Percentiles rank a stretch among this genome's conserved stretches.
phyloP scores from a whole-genome alignment of 306 rosid species.

The Bauhinia variegata region DNA sequence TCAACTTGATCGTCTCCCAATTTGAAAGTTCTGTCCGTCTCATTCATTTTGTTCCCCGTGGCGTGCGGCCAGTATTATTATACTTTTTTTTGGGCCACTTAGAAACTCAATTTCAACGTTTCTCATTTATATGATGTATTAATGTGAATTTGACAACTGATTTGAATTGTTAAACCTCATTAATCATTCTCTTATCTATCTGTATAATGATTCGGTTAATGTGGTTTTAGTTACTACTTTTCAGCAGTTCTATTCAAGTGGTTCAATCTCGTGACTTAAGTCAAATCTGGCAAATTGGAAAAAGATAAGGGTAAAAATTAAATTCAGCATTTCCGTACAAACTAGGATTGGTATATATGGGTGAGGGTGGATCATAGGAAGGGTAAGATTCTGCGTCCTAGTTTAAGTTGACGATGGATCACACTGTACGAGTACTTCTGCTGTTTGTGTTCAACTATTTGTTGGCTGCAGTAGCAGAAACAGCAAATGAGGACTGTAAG shows the following conservation, averaged over 20 bases:
- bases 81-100: not conserved
- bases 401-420: slow-evolving; percentile 41
- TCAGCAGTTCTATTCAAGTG: not conserved
- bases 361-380: slow-evolving; percentile 18
- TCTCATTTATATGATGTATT: slow-evolving; percentile 13
- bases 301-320: not conserved
- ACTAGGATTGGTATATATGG: slow-evolving; percentile 4
- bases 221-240: not conserved
- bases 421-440: slow-evolving; percentile 25
- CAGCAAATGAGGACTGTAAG: slow-evolving; percentile 42
- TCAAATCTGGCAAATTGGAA: slow-evolving; percentile 3
- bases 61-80: not conserved
- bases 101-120: slow-evolving; percentile 11
- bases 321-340: not conserved
- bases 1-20: not conserved
- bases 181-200: slow-evolving; percentile 18
- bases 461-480: slow-evolving; percentile 34
- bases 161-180: slow-evolving; percentile 16
- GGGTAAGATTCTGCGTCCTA: slow-evolving; percentile 6
- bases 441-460: slow-evolving; percentile 34
- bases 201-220: slow-evolving; percentile 31
- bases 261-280: slow-evolving; percentile 2
- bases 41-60: not conserved
- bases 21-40: not conserved
- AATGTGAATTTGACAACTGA: slow-evolving; percentile 16